Base-by-base conservation (phyloP, 164 flowering plant genomes). In the Magnolia changhungtana region DNA sequence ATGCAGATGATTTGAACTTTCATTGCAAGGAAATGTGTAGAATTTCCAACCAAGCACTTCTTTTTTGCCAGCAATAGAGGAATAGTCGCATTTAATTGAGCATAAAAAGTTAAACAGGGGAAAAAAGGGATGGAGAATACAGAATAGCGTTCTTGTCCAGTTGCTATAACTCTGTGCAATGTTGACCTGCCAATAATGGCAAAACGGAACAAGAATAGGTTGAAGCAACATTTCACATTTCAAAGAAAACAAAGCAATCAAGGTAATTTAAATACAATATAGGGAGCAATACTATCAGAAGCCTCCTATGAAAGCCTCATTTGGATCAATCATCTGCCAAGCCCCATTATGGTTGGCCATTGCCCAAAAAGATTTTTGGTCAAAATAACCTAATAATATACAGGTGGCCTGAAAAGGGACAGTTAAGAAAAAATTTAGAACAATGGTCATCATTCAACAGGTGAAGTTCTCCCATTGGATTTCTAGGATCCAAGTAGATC, bases 111-210 rank as follows among this genome's bases (percentile, higher is more conserved):
- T 71, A 69, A 52, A 59, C 20, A 68, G 11, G 18, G 61, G 37
- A 66, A 50, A 11, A n/a, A 20, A 20, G 69, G 74, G 58, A 19
- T 7, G 80, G 66, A 55, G 23, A 49, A 81, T 89, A 94, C 98
- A 58, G 98, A 94, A 81, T 86, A 91, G 51, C 97, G 96, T 74
- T 92, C 95, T 83, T 87, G 84, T 78, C 91, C 93, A 7, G 82
- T 73, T 29, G 87, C 83, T 78, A 89, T 84, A 80, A 94, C 98
- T 84, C 97, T 84, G 77, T 94, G 98, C 82, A 92, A 73, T 8
- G 98, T 94, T 73, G 98, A 94, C 87, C 97, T 94, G 79, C 80
- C 82, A 76, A 67, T 31, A 11, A 75, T 20, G 19, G 18, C 16
- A 11, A 55, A 55, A 55, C 0, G 0, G 61, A 55, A 55, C 4